These are phyloP conservation scores for Xylaria telfairii DNA, from an alignment of 495 filamentous ascomycete genomes.

Conservation along the genomic window DNA sequence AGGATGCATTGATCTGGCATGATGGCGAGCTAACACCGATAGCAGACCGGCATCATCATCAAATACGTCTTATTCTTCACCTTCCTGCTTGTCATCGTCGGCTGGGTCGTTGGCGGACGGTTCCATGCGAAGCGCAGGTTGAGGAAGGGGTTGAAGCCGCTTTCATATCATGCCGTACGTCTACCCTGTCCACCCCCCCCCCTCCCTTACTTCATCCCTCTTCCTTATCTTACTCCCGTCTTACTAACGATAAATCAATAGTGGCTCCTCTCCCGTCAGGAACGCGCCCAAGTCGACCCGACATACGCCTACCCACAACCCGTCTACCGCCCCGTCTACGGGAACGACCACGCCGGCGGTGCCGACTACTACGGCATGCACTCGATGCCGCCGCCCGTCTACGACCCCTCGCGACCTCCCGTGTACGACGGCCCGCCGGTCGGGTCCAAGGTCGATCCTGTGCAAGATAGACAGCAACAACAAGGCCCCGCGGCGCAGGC, in stretches of 20 bases:
- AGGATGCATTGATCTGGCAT: not conserved
- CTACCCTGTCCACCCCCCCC: not conserved
- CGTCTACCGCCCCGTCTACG: slow-evolving; percentile 37
- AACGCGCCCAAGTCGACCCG: slow-evolving; percentile 62
- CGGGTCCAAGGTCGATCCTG: slow-evolving; percentile 64
- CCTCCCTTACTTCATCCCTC: slow-evolving; percentile 1
- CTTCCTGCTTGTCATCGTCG: slow-evolving; percentile 54
- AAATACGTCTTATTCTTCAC: slow-evolving; percentile 73
- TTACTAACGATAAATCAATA: slow-evolving; percentile 36
- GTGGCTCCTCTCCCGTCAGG: slow-evolving; percentile 66
- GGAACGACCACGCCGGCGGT: not conserved
- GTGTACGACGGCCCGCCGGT: slow-evolving; percentile 61
- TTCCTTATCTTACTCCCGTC: not conserved
- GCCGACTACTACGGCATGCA: slow-evolving; percentile 61
- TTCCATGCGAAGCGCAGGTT: slow-evolving; percentile 72
- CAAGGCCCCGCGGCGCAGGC: slow-evolving; percentile 24
- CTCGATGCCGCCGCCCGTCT: slow-evolving; percentile 61
- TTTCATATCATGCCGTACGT: slow-evolving; percentile 72
- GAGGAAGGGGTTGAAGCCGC: slow-evolving; percentile 62
- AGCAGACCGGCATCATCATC: slow-evolving; percentile 63
- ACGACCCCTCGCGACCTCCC: slow-evolving; percentile 56
- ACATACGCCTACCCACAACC: slow-evolving; percentile 51
- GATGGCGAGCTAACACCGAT: not conserved
- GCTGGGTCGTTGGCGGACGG: slow-evolving; percentile 64
- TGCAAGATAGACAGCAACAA: slow-evolving; percentile 46